Percentiles rank a stretch among this genome's conserved stretches.
phyloP scores from a whole-genome alignment of 257 asterid genomes.

The Nicotiana paniculata region DNA sequence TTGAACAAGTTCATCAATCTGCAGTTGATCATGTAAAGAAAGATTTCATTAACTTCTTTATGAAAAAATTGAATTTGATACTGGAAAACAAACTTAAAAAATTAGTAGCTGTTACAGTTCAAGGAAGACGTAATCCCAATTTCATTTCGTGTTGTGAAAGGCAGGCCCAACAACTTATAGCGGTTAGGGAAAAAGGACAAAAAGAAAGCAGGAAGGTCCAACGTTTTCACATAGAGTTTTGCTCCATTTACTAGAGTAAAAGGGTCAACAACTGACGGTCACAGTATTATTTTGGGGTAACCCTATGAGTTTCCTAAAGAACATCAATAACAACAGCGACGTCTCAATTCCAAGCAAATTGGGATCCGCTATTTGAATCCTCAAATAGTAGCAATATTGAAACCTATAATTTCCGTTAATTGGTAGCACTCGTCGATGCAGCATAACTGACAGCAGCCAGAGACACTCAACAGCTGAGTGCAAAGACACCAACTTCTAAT shows the following conservation, averaged over 20 bases:
- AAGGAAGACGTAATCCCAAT: background rate
- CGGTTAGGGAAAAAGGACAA: background rate
- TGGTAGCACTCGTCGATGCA: background rate
- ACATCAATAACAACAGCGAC: background rate
- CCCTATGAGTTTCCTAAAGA: background rate
- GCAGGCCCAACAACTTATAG: too few relatives aligned
- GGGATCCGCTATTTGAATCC: background rate
- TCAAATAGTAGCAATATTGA: background rate
- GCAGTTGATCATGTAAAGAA: slow-evolving; percentile 18
- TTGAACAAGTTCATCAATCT: slow-evolving; percentile 80
- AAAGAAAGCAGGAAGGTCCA: background rate
- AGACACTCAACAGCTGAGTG: background rate
- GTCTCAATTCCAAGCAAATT: background rate
- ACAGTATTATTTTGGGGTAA: background rate
- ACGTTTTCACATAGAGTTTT: background rate
- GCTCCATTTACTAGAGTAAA: background rate
- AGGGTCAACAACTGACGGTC: background rate
- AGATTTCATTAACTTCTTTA: background rate
- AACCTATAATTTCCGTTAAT: background rate
- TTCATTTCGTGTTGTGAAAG: too few relatives aligned
- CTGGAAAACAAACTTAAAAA: background rate
- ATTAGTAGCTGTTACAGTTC: background rate
- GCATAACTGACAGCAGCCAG: background rate
- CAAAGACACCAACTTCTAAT: background rate
- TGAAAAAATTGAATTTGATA: background rate